Conservation (phyloP, 1,139 yeast genomes). For the Debaryomyces psychrophilus region DNA sequence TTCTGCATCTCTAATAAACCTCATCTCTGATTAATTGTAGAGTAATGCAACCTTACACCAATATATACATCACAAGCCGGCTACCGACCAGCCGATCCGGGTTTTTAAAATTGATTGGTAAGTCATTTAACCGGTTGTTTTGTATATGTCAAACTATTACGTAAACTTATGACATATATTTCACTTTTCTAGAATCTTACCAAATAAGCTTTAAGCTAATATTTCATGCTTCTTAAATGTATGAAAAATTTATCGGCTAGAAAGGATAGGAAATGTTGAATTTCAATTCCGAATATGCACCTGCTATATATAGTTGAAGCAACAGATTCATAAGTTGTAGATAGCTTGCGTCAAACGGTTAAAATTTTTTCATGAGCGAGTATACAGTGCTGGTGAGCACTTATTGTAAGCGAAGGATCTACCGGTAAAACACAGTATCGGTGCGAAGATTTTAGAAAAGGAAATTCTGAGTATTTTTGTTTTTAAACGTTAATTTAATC, state of each 20-base stretch:
- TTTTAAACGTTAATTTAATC: background rate
- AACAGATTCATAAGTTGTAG: no score
- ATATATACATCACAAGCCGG: no score
- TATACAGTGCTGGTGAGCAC: slow-evolving; percentile 6
- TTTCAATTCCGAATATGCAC: background rate
- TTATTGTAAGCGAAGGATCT: background rate
- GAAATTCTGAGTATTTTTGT: slow-evolving; percentile 7
- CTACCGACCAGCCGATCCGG: background rate
- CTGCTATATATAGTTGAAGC: no score
- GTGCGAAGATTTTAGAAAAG: slow-evolving; percentile 9
- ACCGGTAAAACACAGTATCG: slow-evolving; percentile 2
- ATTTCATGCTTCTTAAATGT: background rate
- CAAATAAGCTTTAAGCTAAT: slow-evolving; percentile 1
- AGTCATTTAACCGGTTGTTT: background rate
- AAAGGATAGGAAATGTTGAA: background rate
- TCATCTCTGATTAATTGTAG: background rate
- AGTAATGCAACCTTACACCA: background rate
- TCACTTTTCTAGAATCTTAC: background rate
- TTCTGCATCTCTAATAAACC: slow-evolving; percentile 9
- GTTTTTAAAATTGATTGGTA: background rate
- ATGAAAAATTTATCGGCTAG: background rate
- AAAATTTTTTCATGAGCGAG: background rate
- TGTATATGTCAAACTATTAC: background rate
- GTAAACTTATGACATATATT: background rate
- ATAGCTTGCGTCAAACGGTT: background rate